Conservation (phyloP, 2,329 filamentous ascomycete species). For the Fusarium sp. region DNA sequence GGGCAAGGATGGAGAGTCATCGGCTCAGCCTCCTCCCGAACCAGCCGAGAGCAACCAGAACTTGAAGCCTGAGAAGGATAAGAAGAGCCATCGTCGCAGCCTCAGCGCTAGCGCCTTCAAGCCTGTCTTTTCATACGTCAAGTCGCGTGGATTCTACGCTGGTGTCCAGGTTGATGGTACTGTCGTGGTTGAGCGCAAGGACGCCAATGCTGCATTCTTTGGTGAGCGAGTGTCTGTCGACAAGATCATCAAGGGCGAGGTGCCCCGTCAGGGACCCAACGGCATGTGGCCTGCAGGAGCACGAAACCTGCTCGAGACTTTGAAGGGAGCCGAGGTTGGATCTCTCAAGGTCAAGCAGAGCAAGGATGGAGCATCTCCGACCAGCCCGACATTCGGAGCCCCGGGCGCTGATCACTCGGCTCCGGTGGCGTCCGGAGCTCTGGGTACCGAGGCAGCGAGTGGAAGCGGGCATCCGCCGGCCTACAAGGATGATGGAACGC, state of each 20-base stretch:
- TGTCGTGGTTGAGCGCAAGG: slow-evolving; percentile 84
- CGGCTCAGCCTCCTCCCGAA: slow-evolving; percentile 14
- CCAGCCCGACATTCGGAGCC: slow-evolving; percentile 20
- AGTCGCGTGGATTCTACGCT: slow-evolving; percentile 88
- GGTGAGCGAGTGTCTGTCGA: slow-evolving; percentile 65
- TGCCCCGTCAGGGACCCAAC: slow-evolving; percentile 40
- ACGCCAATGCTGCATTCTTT: slow-evolving; percentile 90
- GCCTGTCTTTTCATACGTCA: slow-evolving; percentile 78
- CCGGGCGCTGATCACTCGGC: slow-evolving; percentile 11
- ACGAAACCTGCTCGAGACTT: slow-evolving; percentile 45
- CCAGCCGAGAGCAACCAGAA: slow-evolving; percentile 32
- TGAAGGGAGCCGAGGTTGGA: slow-evolving; percentile 49
- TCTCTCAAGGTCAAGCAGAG: slow-evolving; percentile 35
- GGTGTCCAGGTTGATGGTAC: slow-evolving; percentile 90
- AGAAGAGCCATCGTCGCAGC: slow-evolving; percentile 47
- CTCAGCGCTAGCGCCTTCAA: slow-evolving; percentile 45
- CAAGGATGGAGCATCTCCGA: slow-evolving; percentile 19
- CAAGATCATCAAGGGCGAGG: slow-evolving; percentile 60
- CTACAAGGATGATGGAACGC: slow-evolving; percentile 41
- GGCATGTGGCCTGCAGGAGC: slow-evolving; percentile 50
- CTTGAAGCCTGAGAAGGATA: slow-evolving; percentile 43
- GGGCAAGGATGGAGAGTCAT: slow-evolving; percentile 40
- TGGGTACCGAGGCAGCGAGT: slow-evolving; percentile 2
- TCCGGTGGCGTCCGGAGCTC: slow-evolving; percentile 20
- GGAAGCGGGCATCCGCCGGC: slow-evolving; percentile 33